Conservation (phyloP, 2,329 filamentous ascomycete species). For the Neofusicoccum parvum region DNA sequence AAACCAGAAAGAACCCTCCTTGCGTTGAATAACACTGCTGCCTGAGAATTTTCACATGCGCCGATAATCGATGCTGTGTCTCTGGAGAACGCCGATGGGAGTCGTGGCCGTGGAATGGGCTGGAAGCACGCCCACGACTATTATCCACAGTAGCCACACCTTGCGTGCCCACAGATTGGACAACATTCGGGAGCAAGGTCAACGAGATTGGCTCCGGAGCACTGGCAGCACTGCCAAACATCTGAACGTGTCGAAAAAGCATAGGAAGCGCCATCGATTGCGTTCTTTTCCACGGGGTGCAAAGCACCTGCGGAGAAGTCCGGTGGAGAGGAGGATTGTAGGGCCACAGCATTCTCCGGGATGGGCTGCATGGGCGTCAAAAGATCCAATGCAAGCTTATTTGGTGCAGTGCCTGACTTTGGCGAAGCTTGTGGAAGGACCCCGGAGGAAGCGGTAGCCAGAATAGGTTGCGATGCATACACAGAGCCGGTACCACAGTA, state of each 20-base stretch:
- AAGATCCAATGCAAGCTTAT: no score
- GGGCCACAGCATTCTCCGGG: no score
- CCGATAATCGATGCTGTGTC: not conserved
- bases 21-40: not conserved
- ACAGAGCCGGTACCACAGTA: not conserved
- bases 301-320: no score
- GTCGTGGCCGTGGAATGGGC: not conserved
- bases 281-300: no score
- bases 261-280: not conserved
- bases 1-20: not conserved
- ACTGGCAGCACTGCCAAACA: not conserved
- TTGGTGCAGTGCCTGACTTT: not conserved
- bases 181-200: not conserved
- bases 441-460: rapidly evolving
- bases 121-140: no score
- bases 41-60: not conserved
- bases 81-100: not conserved
- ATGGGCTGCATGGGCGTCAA: no score
- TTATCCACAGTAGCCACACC: not conserved
- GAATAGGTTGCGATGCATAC: not conserved
- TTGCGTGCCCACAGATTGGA: not conserved
- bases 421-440: no score
- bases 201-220: not conserved
- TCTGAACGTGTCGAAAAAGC: not conserved
- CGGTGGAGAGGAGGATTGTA: no score